Conservation (phyloP, 208 protist genomes). For the Leishmania turanica region DNA sequence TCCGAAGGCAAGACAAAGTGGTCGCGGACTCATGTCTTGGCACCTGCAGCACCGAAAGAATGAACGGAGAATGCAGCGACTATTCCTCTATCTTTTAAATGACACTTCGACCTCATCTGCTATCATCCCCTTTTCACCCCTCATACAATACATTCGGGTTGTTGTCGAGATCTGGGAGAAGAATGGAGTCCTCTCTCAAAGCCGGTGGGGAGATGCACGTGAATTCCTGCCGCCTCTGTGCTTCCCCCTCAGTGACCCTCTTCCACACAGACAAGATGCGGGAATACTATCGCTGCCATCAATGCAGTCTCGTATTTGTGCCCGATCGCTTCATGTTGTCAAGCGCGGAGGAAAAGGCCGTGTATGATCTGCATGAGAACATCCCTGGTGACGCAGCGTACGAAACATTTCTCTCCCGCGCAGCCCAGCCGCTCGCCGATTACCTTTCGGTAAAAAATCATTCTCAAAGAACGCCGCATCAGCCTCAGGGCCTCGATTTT, state of each 20-base stretch:
- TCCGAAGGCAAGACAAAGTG: not conserved
- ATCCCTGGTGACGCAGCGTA: constrained; percentile 36
- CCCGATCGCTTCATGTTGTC: constrained; percentile 27
- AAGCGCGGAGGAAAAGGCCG: constrained; percentile 37
- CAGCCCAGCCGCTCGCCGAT: constrained; percentile 32
- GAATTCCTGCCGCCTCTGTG: constrained; percentile 37
- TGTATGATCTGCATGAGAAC: constrained; percentile 64
- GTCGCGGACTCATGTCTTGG: not conserved
- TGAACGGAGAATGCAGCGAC: not conserved
- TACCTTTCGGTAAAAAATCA: constrained; percentile 2
- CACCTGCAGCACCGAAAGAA: not conserved
- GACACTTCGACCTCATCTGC: not conserved
- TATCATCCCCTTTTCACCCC: not conserved
- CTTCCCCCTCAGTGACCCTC: not conserved
- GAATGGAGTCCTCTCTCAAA: not conserved
- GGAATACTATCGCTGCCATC: constrained; percentile 35
- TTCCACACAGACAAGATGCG: constrained; percentile 45
- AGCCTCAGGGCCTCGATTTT: constrained; percentile 46
- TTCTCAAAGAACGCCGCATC: not conserved
- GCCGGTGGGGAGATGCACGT: not conserved
- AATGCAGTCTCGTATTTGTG: constrained; percentile 52
- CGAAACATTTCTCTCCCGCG: constrained; percentile 40
- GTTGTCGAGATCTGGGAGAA: not conserved
- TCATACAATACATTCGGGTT: not conserved
- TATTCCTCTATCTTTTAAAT: not conserved